These are phyloP conservation scores for Xylaria sp. DNA, from an alignment of 2,329 filamentous ascomycete species.

Conservation along the genomic window DNA sequence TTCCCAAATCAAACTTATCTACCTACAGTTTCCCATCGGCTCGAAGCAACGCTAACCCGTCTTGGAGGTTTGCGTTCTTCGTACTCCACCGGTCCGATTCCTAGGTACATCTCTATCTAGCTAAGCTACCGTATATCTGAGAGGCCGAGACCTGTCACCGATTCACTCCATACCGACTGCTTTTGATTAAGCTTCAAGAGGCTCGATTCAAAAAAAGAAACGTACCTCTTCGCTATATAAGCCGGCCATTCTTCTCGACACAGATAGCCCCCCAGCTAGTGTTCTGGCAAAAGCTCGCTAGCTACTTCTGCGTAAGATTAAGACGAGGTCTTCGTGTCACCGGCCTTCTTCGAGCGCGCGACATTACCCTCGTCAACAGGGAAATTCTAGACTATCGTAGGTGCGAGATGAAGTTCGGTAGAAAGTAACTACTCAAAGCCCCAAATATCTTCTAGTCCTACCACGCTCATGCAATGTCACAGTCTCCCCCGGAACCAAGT, in stretches of 20 bases:
- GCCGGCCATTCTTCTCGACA: background rate
- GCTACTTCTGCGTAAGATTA: slow-evolving; percentile 12
- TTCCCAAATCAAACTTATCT: background rate
- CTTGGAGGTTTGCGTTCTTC: background rate
- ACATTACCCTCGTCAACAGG: background rate
- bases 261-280: background rate
- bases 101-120: background rate
- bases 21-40: background rate
- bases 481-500: slow-evolving; percentile 84
- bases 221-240: background rate
- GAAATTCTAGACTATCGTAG: slow-evolving; percentile 29
- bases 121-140: background rate
- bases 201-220: background rate
- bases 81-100: background rate
- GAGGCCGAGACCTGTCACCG: background rate
- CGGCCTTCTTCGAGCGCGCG: background rate
- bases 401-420: slow-evolving; percentile 69
- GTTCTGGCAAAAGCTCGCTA: background rate
- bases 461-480: slow-evolving; percentile 38
- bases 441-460: slow-evolving; percentile 16
- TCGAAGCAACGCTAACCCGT: slow-evolving; percentile 16
- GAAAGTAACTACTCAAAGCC: slow-evolving; percentile 60
- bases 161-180: background rate
- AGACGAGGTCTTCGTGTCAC: background rate
- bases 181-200: too few species aligned